These are phyloP conservation scores for Stylosanthes scabra DNA, from an alignment of 331 rosid genomes.

Conservation along the genomic window DNA sequence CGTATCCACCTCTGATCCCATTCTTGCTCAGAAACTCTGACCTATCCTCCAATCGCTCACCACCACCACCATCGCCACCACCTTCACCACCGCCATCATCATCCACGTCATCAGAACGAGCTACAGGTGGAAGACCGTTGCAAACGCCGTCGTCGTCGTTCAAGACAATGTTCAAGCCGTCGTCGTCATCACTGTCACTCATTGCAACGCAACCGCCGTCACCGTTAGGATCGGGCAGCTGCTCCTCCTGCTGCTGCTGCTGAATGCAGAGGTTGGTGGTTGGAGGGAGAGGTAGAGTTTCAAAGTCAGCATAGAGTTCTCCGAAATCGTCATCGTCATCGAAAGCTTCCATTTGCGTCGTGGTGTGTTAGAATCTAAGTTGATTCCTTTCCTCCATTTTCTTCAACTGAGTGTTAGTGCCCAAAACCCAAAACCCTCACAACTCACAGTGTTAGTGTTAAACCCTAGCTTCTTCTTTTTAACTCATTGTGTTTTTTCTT, in stretches of 20 bases:
- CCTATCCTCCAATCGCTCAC: constrained; percentile 17
- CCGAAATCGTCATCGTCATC: constrained; percentile 64
- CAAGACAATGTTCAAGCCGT: constrained; percentile 62
- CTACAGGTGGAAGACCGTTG: neutral
- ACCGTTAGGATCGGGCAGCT: neutral
- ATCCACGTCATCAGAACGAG: constrained; percentile 8
- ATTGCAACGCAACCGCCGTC: constrained; percentile 18
- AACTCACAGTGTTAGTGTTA: neutral
- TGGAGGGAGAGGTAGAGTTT: constrained; percentile 38
- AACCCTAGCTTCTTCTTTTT: neutral
- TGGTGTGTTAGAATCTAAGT: neutral
- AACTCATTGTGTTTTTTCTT: too few relatives aligned
- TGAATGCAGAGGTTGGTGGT: constrained; percentile 1
- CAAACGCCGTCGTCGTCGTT: constrained; percentile 59
- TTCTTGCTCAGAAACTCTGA: constrained; percentile 25
- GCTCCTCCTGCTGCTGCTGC: neutral
- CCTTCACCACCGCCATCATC: neutral
- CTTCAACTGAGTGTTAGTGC: neutral
- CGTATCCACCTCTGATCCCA: constrained; percentile 28
- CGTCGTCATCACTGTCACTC: constrained; percentile 65
- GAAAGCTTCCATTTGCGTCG: constrained; percentile 42
- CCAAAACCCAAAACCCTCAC: neutral
- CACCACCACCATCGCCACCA: neutral
- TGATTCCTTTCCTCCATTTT: neutral
- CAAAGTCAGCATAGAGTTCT: constrained; percentile 56